Evolutionary conservation across 441 rosid species (phyloP).

Genomic region (Metrosideros polymorpha): DNA sequence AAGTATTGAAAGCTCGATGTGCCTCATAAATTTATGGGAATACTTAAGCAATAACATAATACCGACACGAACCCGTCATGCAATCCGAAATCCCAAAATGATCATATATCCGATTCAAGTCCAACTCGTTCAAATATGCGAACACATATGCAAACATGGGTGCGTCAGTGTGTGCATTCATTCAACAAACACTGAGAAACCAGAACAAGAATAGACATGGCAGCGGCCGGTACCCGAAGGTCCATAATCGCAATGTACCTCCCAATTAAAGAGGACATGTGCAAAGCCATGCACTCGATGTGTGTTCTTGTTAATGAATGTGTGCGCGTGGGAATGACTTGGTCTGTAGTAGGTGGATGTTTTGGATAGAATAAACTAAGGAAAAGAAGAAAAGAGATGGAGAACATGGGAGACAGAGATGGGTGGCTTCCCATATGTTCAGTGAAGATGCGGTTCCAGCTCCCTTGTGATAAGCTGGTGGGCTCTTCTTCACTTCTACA

Average conservation of each 20-base stretch:
- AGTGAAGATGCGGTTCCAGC: no score
- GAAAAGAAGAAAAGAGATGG: no score
- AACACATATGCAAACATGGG: not conserved
- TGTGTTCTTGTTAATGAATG: no score
- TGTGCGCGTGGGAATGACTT: no score
- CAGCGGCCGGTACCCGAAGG: not conserved
- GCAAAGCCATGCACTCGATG: no score
- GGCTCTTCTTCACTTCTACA: no score
- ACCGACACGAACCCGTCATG: not conserved
- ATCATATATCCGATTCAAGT: not conserved
- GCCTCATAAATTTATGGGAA: not conserved
- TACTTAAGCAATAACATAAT: not conserved
- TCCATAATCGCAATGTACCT: not conserved
- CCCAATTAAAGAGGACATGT: no score
- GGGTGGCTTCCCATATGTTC: no score
- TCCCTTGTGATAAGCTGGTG: no score
- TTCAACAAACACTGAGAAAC: not conserved
- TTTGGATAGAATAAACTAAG: no score
- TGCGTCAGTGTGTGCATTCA: not conserved
- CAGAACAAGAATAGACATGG: not conserved
- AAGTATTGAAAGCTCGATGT: not conserved
- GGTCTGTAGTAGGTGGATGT: no score
- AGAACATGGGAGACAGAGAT: no score
- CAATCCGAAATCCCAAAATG: not conserved
- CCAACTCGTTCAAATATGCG: not conserved